Evolutionary conservation across 78 protist species (phyloP).

Genomic region (Speleostelium caveatum): DNA sequence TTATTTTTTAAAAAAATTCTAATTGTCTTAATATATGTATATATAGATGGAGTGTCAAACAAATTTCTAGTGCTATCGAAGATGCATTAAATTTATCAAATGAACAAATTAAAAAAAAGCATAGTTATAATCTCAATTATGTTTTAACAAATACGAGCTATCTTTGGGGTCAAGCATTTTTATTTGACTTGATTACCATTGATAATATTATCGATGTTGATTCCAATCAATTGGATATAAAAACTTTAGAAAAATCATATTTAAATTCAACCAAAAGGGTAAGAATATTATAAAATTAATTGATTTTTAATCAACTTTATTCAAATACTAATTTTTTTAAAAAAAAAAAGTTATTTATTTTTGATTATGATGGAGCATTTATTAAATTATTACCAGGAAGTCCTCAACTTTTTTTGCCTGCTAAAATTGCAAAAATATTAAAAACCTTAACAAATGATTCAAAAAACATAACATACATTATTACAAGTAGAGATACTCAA

Average conservation of each 20-base stretch:
- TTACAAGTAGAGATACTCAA: slow-evolving; percentile 23
- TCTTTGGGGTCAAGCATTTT: slow-evolving; percentile 64
- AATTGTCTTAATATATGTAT: neutral
- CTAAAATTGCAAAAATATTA: slow-evolving; percentile 16
- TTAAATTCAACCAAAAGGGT: slow-evolving; percentile 10
- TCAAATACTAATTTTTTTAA: no score
- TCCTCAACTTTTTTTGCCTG: slow-evolving; percentile 5
- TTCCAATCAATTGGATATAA: slow-evolving; percentile 1
- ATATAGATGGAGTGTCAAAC: slow-evolving; percentile 14
- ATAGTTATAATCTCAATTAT: slow-evolving; percentile 36
- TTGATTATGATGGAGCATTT: slow-evolving; percentile 60
- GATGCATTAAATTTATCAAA: slow-evolving; percentile 9
- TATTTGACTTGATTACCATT: slow-evolving; percentile 10
- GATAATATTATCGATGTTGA: neutral
- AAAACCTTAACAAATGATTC: slow-evolving; percentile 48
- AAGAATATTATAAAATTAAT: no score
- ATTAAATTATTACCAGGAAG: neutral
- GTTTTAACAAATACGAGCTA: slow-evolving; percentile 38
- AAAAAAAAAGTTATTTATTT: slow-evolving; percentile 38
- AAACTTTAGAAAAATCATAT: slow-evolving; percentile 41
- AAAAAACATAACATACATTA: slow-evolving; percentile 37
- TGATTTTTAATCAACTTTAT: no score
- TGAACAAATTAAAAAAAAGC: slow-evolving; percentile 22
- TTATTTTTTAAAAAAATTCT: neutral
- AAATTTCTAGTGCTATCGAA: slow-evolving; percentile 18